Percentiles rank a stretch among this genome's conserved stretches.
Evolutionary conservation across 495 filamentous ascomycete species (phyloP).

Genomic region (Annulohypoxylon nitens): DNA sequence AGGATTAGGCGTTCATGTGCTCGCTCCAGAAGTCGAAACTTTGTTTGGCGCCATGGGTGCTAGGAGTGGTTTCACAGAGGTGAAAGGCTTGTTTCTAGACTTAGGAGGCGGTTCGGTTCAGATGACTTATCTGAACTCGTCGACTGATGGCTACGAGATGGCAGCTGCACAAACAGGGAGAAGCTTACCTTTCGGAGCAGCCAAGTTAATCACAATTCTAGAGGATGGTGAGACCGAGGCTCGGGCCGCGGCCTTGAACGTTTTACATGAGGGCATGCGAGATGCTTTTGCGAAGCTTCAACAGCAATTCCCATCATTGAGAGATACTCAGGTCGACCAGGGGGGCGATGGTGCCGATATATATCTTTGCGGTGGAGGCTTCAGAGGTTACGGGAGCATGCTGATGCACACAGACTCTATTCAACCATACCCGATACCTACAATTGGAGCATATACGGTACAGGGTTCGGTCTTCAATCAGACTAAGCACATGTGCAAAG

Average conservation of each 20-base stretch:
- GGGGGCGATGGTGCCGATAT: conserved; percentile 72
- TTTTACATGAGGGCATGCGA: conserved; percentile 71
- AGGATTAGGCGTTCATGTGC: conserved; percentile 75
- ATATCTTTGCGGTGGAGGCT: conserved; percentile 91
- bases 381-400: conserved; percentile 90
- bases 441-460: conserved; percentile 84
- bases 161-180: conserved; percentile 62
- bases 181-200: conserved; percentile 87
- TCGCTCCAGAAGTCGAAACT: conserved; percentile 85
- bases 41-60: conserved; percentile 86
- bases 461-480: conserved; percentile 70
- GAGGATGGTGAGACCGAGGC: conserved; percentile 59
- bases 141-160: conserved; percentile 55
- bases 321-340: conserved; percentile 62
- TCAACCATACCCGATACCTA: conserved; percentile 84
- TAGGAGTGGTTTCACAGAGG: conserved; percentile 75
- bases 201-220: conserved; percentile 76
- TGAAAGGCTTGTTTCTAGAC: conserved; percentile 82
- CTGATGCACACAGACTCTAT: conserved; percentile 77
- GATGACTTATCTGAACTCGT: conserved; percentile 84
- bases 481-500: conserved; percentile 68
- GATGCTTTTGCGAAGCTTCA: conserved; percentile 75
- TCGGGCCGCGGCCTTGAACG: conserved; percentile 62
- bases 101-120: conserved; percentile 93
- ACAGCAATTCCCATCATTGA: conserved; percentile 60